These are phyloP conservation scores for Chimonanthus salicifolius DNA, from an alignment of 164 flowering plant genomes.

Conservation along the genomic window DNA sequence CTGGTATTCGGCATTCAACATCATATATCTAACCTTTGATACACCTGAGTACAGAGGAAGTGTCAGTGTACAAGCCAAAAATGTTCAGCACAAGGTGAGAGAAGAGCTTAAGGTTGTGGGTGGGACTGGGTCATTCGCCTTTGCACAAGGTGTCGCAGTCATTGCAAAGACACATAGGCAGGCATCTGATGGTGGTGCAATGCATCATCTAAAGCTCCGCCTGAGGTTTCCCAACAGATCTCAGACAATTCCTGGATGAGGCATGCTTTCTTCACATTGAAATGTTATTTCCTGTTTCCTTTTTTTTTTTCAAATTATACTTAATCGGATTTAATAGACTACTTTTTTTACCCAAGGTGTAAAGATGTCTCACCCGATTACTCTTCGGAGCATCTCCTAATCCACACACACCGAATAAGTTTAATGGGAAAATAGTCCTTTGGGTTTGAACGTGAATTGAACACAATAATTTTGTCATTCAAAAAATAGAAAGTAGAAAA, in stretches of 20 bases:
- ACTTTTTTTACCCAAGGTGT: too few relatives aligned
- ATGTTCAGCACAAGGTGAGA: constrained; percentile 25
- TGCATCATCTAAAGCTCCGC: constrained; percentile 55
- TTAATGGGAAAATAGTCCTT: too few relatives aligned
- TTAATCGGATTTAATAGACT: too few relatives aligned
- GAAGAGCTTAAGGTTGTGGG: constrained; percentile 70
- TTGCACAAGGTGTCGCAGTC: constrained; percentile 70
- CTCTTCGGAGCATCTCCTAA: too few relatives aligned
- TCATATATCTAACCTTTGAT: constrained; percentile 62
- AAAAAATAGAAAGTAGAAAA: too few relatives aligned
- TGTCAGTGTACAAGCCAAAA: constrained; percentile 52
- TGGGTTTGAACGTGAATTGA: too few relatives aligned
- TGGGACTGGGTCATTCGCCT: constrained; percentile 84
- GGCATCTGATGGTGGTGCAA: constrained; percentile 21
- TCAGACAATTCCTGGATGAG: constrained; percentile 31
- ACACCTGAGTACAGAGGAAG: constrained; percentile 57
- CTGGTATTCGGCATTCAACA: constrained; percentile 57
- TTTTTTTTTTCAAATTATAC: background rate
- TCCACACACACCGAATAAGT: too few relatives aligned
- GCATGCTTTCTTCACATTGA: background rate
- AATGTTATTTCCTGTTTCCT: background rate
- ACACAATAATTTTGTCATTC: too few relatives aligned
- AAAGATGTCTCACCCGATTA: too few relatives aligned
- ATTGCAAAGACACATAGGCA: constrained; percentile 23
- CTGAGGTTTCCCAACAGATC: constrained; percentile 45